Percentiles rank a stretch among this genome's conserved stretches.
Evolutionary conservation across 305 asterid genomes (phyloP).

Genomic region (Rubia tinctorum): DNA sequence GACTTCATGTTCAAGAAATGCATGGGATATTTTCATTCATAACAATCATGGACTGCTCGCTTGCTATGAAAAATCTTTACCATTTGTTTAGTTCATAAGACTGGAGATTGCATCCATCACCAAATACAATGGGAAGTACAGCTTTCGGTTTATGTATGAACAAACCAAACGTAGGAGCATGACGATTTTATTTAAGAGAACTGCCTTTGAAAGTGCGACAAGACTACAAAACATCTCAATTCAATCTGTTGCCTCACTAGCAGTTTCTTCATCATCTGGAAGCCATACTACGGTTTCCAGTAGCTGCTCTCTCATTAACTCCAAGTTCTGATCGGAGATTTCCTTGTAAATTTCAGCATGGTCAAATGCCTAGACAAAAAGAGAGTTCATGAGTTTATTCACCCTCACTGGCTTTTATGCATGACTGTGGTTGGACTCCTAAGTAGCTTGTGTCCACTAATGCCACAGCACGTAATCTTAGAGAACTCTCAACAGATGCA

Average conservation of each 20-base stretch:
- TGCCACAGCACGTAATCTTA: not conserved
- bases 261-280: conserved; percentile 36
- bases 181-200: not conserved
- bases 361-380: conserved; percentile 45
- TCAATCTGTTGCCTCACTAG: conserved; percentile 26
- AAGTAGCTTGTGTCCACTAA: not conserved
- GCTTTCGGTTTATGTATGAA: not conserved
- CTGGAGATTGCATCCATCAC: not conserved
- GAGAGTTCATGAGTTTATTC: not conserved
- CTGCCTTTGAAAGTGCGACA: not conserved
- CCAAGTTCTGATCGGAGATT: conserved; percentile 62
- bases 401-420: not conserved
- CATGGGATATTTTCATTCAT: not conserved
- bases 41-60: not conserved
- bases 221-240: not conserved
- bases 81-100: not conserved
- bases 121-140: not conserved
- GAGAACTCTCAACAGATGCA: not conserved
- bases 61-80: not conserved
- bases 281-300: conserved; percentile 64
- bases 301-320: conserved; percentile 69
- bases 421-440: not conserved
- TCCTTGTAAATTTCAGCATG: conserved; percentile 53
- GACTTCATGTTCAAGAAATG: not conserved
- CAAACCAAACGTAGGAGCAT: not conserved